Base-by-base conservation (phyloP, 768 basidiomycete species). In the Daedaleopsis nitida region DNA sequence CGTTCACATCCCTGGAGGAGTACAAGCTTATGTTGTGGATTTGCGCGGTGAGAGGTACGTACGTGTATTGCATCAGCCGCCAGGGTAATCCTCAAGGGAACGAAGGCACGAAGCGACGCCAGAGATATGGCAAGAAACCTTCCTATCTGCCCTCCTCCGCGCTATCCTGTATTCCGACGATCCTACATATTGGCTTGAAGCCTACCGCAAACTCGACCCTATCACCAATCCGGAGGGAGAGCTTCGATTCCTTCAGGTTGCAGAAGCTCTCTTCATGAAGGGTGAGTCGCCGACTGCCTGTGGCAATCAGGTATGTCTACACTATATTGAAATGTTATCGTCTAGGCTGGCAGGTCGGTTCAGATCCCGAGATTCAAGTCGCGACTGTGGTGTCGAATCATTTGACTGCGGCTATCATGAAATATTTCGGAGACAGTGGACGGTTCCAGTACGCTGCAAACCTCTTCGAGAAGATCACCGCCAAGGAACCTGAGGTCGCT, bases 301-400 rank as follows among this genome's bases (percentile, higher is more conserved):
- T 32, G 27, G 7, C 27, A 7, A 7, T 32, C 27, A 32, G 27
- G 27, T 32, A 32, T 32, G 23, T 24, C 8, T 24, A 24, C 27
- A 23, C 44, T 19, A 32, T n/a, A 37, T 19, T 10, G 45, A 32
- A 32, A 32, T 35, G 16, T 8, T 19, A 21, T 16, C 19, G 21
- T 3, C 14, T 45, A 96, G 95, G 96, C 37, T 98, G 97, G 97
- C 96, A 97, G 71, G 91, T 98, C 9, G 97, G 96, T 2, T 97
- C 95, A 0, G 97, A 98, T 65, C 97, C 97, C 0, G 97, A 99
- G 75, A 96, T 98, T 23, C 97, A 99, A 72, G 96, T 99, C 14
- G 97, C 97, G 1, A 96, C 95, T 3, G 81, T 94, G 32, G 94
- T 97, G 5, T 96, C 95, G 23, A 99, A 99, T 72, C 97, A 98